phyloP scores from a whole-genome alignment of 306 rosid species.

The Arachis stenosperma region DNA sequence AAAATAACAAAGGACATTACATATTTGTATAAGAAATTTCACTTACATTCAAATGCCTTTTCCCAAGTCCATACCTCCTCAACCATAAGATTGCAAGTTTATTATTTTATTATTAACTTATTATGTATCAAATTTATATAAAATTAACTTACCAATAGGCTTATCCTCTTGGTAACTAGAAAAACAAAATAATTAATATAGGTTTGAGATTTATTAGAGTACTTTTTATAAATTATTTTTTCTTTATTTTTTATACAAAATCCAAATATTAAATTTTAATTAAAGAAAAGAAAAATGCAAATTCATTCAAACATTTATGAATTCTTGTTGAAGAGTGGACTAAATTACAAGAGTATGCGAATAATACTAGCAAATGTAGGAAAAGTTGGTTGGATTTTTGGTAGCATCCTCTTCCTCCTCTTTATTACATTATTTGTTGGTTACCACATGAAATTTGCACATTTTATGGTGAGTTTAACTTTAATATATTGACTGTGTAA shows the following conservation, averaged over 20 bases:
- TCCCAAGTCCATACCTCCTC: not conserved
- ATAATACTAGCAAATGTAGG: not conserved
- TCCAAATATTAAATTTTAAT: too few species aligned
- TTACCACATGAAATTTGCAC: constrained; percentile 20
- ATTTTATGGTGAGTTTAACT: not conserved
- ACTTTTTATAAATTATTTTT: too few species aligned
- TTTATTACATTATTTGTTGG: not conserved
- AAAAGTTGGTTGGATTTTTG: constrained; percentile 52
- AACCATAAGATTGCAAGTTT: not conserved
- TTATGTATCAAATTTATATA: too few species aligned
- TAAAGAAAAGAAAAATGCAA: too few species aligned
- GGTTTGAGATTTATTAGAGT: too few species aligned
- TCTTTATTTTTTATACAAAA: too few species aligned
- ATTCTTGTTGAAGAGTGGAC: not conserved
- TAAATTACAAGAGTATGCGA: not conserved
- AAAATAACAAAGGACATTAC: not conserved
- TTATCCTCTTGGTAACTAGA: too few species aligned
- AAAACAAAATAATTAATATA: too few species aligned
- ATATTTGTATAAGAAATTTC: constrained; percentile 7
- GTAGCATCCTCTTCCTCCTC: constrained; percentile 31
- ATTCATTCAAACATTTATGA: not conserved
- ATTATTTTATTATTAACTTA: not conserved
- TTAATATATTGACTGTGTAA: too few species aligned
- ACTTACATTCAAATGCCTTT: not conserved
- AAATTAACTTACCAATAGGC: too few species aligned